Evolutionary conservation across 306 rosid species (phyloP), one percentile per base, ranked within the genome.

Genomic region (Rosa multiflora): DNA sequence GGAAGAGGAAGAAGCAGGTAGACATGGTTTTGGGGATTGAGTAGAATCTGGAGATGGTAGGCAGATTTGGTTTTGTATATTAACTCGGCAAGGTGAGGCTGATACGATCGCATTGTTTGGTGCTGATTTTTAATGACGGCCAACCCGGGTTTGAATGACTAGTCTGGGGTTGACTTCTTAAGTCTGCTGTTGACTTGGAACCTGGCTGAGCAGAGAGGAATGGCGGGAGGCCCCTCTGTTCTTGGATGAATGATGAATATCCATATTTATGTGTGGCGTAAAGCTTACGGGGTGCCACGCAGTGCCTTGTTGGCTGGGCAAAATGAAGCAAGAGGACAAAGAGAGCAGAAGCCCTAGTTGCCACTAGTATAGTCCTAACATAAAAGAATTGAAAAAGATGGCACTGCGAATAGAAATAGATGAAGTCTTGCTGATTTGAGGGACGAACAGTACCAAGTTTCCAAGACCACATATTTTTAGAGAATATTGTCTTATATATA

Each of bases 21-120:
- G 85, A 39, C 90, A 87, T 87, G 74, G 76, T 26, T 39, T 39
- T 43, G 5, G 56, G 21, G 49, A 26, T 42, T 42, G 4, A 9
- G 46, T 18, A 39, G 20, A 61, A 10, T 11, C 7, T 61, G 37
- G 15, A 61, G 67, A 26, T 21, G 8, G 61, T 6, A 13, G 6
- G 6, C n/a, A 17, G 21, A 8, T 55, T 43, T 43, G 8, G 43
- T 32, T 32, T 3, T 23, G 7, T 29, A 5, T 32, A 5, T 63
- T 4, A 11, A 62, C 8, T 12, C 8, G 13, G 17, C 39, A 59
- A 3, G 37, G 2, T n/a, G 23, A 61, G 8, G 67, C 13, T 23
- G 37, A 23, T 21, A 10, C 29, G 32, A 58, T 58, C 32, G 64
- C 32, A 58, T 20, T 8, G 12, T 42, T 68, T 10, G 46, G 5